Evolutionary conservation across 2,329 filamentous ascomycete genomes (phyloP).

Genomic region (Hymenoscyphus occultus): DNA sequence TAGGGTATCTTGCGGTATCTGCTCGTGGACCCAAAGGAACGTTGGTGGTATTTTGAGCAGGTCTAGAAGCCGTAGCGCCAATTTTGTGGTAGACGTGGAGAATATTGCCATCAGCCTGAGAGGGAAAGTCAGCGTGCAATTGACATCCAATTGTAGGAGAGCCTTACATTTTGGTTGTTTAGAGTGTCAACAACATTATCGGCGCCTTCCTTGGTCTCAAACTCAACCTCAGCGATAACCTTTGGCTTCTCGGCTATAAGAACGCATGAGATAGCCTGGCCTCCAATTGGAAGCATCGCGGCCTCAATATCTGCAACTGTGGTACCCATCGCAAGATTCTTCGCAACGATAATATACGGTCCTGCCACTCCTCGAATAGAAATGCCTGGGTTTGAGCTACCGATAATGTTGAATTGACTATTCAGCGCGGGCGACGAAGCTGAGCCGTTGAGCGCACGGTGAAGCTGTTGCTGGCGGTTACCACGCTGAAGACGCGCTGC

Average conservation of each 20-base stretch:
- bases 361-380: constrained; percentile 72
- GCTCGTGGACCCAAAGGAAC: constrained; percentile 35
- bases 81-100: constrained; percentile 71
- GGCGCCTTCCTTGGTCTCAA: constrained; percentile 68
- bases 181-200: constrained; percentile 73
- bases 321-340: constrained; percentile 80
- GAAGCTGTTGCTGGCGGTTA: constrained; percentile 32
- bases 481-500: constrained; percentile 24
- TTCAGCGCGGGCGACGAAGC: constrained; percentile 35
- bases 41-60: constrained; percentile 15
- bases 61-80: constrained; percentile 34
- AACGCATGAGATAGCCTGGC: constrained; percentile 63
- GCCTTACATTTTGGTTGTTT: constrained; percentile 70
- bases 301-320: constrained; percentile 80
- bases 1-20: constrained; percentile 23
- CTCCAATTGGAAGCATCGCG: constrained; percentile 73
- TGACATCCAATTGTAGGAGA: not conserved
- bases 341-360: constrained; percentile 69
- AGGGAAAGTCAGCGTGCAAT: constrained; percentile 5
- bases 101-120: constrained; percentile 68
- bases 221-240: constrained; percentile 75
- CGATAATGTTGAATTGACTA: constrained; percentile 36
- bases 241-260: constrained; percentile 66
- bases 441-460: constrained; percentile 29
- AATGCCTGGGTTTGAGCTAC: constrained; percentile 49